Conservation (phyloP, 345 rosid genomes). For the Bretschneidera sinensis region DNA sequence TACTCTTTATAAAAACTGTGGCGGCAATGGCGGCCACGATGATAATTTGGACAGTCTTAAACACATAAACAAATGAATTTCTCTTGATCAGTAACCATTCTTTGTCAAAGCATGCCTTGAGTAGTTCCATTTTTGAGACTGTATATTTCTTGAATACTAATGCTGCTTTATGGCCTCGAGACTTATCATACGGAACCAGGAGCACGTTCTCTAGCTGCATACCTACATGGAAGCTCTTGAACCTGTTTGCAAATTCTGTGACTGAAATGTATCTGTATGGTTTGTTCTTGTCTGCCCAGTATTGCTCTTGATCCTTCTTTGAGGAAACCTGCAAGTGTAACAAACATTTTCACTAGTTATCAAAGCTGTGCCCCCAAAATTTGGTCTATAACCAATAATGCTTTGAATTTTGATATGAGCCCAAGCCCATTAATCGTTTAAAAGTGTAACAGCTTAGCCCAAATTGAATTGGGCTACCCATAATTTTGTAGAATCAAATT, state of each 20-base stretch:
- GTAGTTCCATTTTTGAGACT: slow-evolving; percentile 54
- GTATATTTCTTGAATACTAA: slow-evolving; percentile 51
- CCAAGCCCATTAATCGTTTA: too few relatives aligned
- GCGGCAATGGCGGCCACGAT: slow-evolving; percentile 49
- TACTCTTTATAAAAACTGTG: slow-evolving; percentile 57
- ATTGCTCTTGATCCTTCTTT: slow-evolving; percentile 87
- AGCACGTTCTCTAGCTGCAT: slow-evolving; percentile 46
- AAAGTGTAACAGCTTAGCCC: too few relatives aligned
- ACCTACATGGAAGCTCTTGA: slow-evolving; percentile 70
- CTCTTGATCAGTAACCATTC: slow-evolving; percentile 71
- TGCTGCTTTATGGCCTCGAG: slow-evolving; percentile 61
- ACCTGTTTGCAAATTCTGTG: slow-evolving; percentile 45
- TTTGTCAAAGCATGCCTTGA: slow-evolving; percentile 71
- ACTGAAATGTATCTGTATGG: slow-evolving; percentile 69
- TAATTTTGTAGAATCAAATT: too few relatives aligned
- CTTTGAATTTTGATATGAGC: too few relatives aligned
- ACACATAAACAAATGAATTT: slow-evolving; percentile 61
- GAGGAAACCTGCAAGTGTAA: slow-evolving; percentile 82
- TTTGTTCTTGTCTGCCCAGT: slow-evolving; percentile 55
- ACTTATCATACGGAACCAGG: slow-evolving; percentile 54
- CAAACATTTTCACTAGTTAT: background rate
- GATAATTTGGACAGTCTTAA: slow-evolving; percentile 65
- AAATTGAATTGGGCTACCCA: too few relatives aligned
- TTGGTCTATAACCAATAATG: too few relatives aligned
- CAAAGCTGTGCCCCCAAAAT: too few relatives aligned